Evolutionary conservation across 2,329 filamentous ascomycete species (phyloP), one percentile per base, ranked within the genome.

Genomic region (Fusarium xyrophilum): DNA sequence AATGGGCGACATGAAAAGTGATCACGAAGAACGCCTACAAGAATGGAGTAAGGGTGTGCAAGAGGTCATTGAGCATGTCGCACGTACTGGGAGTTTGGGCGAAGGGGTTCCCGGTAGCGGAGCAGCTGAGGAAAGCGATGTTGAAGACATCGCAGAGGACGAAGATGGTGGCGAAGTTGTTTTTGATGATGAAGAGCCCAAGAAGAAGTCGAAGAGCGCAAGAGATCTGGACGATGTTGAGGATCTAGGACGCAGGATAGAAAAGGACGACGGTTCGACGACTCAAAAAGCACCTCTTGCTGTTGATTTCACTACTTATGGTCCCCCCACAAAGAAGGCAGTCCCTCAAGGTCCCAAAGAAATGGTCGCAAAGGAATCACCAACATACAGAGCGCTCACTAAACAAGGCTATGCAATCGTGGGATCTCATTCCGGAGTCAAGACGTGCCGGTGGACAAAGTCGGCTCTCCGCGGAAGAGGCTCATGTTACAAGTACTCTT

Each of bases 381-480:
- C 96, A 0, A 98, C 96, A 0, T 93, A 97, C 75, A 85, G 89
- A 15, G 88, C 95, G 21, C 86, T 98, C 43, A 98, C 95, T 2
- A 99, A 98, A 78, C 95, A 99, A 83, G 95, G 95, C 28, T 98
- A 98, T 78, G 90, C 92, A 2, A 97, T 98, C 61, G 91, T 99
- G 38, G 96, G 96, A 55, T 95, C 93, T 1, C 96, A 98, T 80
- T 97, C 93, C 0, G 95, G 95, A 32, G 95, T 98, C 70, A 98
- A 98, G 80, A 97, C 97, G 74, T 99, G 95, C 77, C 92, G 96
- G 33, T 99, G 95, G 95, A 98, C 96, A 13, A 99, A 99, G 80
- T 97, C 94, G 3, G 95, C 95, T 13, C 88, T 98, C 2, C 92
- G 95, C 39, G 95, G 95, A 15, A 90, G 95, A 40, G 96, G 95